phyloP scores from a whole-genome alignment of 257 asterid genomes.

The Solanum paucissectum region DNA sequence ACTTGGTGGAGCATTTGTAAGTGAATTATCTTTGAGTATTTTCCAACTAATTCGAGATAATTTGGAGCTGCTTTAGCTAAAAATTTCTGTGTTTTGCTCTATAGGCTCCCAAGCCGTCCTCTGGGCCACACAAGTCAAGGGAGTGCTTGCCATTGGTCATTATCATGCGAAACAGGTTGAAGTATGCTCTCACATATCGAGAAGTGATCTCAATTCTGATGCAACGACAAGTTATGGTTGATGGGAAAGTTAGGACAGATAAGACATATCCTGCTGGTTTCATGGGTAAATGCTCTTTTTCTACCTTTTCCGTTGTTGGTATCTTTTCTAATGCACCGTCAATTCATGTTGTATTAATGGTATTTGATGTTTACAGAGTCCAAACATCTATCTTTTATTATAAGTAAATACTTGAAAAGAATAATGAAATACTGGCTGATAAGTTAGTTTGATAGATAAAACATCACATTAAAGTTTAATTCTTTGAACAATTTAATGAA shows the following conservation, averaged over 20 bases:
- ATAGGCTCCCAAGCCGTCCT: slow-evolving; percentile 10
- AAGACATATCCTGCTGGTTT: slow-evolving; percentile 11
- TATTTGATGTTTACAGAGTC: neutral
- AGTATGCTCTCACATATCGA: slow-evolving; percentile 7
- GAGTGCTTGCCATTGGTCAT: slow-evolving; percentile 7
- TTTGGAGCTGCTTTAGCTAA: neutral
- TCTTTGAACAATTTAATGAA: neutral
- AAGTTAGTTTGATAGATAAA: neutral
- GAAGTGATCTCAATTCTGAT: slow-evolving; percentile 7
- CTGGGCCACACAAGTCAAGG: slow-evolving; percentile 14
- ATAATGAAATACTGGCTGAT: neutral
- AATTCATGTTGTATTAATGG: neutral
- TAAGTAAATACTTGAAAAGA: too few species aligned
- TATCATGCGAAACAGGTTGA: slow-evolving; percentile 11
- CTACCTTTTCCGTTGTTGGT: neutral
- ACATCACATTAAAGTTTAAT: neutral
- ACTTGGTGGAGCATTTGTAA: slow-evolving; percentile 11
- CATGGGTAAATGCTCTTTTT: neutral
- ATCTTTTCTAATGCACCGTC: neutral
- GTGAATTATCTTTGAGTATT: neutral
- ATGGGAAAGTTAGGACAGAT: slow-evolving; percentile 5
- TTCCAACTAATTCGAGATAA: too few species aligned
- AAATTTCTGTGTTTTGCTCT: neutral
- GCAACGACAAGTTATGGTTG: slow-evolving; percentile 11
- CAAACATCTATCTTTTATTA: neutral